Percentiles rank a stretch among this genome's conserved stretches.
Conservation (phyloP, 2,329 filamentous ascomycete species). For the Penicillium sp. region DNA sequence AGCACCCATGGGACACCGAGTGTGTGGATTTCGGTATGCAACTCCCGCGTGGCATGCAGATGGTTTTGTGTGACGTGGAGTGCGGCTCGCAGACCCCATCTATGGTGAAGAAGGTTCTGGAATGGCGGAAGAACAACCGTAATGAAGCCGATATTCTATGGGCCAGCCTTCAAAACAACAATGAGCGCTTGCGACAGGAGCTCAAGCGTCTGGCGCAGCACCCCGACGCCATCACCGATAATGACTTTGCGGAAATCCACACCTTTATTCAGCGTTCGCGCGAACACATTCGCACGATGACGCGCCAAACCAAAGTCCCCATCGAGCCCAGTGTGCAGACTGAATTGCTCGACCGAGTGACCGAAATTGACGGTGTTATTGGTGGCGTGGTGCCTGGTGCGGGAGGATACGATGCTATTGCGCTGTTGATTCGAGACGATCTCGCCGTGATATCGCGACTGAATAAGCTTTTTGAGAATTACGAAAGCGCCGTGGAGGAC, state of each 20-base stretch:
- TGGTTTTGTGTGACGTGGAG: constrained; percentile 95
- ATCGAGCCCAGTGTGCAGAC: constrained; percentile 91
- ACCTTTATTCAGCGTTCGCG: constrained; percentile 57
- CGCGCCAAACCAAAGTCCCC: constrained; percentile 72
- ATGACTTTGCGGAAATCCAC: constrained; percentile 58
- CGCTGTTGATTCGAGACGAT: constrained; percentile 76
- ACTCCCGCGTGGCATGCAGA: constrained; percentile 72
- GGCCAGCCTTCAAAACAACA: constrained; percentile 73
- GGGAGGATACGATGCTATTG: constrained; percentile 89
- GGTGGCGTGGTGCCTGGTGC: constrained; percentile 93
- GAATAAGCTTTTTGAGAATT: constrained; percentile 65
- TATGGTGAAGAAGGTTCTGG: constrained; percentile 91
- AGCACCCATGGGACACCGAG: constrained; percentile 75
- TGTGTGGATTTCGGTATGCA: constrained; percentile 70
- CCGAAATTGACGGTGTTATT: constrained; percentile 74
- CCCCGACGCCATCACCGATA: constrained; percentile 45
- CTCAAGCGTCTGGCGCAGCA: constrained; percentile 60
- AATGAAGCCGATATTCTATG: constrained; percentile 72
- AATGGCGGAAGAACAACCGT: constrained; percentile 72
- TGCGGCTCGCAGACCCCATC: constrained; percentile 91
- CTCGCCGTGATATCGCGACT: constrained; percentile 65
- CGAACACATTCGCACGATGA: constrained; percentile 75
- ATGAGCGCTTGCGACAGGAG: constrained; percentile 70
- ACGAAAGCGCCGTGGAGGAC: constrained; percentile 58
- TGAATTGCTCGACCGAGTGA: constrained; percentile 76